Evolutionary conservation across 2,329 filamentous ascomycete genomes (phyloP).

Genomic region (Nakataea oryzae): DNA sequence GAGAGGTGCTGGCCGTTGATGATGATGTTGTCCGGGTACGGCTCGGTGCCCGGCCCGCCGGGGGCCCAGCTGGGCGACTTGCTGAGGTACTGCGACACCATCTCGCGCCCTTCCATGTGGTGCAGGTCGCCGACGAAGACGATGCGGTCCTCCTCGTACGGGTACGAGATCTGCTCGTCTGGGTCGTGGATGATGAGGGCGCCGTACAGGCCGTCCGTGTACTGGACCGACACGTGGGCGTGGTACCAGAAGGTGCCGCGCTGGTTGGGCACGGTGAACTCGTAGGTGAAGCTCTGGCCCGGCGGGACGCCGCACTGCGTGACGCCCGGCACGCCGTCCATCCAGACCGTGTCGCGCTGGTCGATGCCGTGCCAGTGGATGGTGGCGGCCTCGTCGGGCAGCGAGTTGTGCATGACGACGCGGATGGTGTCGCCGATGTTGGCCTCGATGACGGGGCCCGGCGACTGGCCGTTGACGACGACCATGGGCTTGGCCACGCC

Average conservation of each 20-base stretch:
- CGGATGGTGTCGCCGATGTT: constrained; percentile 30
- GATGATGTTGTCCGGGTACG: constrained; percentile 7
- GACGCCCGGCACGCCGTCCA: constrained; percentile 54
- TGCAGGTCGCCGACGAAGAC: constrained; percentile 65
- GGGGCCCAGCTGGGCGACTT: constrained; percentile 30
- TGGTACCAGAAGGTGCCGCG: constrained; percentile 42
- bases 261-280: constrained; percentile 14
- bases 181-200: constrained; percentile 56
- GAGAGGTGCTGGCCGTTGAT: constrained; percentile 7
- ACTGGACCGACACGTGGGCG: constrained; percentile 46
- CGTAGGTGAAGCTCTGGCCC: constrained; percentile 45
- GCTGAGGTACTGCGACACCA: constrained; percentile 24
- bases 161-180: constrained; percentile 35
- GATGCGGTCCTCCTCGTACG: constrained; percentile 39
- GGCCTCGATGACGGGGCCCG: constrained; percentile 32
- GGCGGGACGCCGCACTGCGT: constrained; percentile 52
- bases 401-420: constrained; percentile 26
- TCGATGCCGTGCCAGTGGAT: constrained; percentile 66
- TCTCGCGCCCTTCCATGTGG: constrained; percentile 37
- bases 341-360: constrained; percentile 63
- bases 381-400: constrained; percentile 29
- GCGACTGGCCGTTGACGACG: constrained; percentile 28
- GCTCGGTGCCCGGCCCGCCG: constrained; percentile 10
- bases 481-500: constrained; percentile 26
- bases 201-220: constrained; percentile 54